Percentiles rank a stretch among this genome's conserved stretches.
phyloP scores from a whole-genome alignment of 1,139 yeast species.

The Saccharomyces hybrid region DNA sequence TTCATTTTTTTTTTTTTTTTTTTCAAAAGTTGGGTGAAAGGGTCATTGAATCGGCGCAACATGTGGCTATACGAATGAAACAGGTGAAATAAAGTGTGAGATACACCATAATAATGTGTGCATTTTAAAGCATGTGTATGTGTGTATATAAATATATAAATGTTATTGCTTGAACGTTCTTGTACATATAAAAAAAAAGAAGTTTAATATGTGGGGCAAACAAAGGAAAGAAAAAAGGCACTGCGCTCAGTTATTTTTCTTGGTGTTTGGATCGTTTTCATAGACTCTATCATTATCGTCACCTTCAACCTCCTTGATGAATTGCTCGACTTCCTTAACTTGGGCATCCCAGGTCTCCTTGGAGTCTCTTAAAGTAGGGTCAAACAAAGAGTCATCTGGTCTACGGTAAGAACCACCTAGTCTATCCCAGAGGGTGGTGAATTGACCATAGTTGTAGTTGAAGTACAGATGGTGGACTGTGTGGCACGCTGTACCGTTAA shows the following conservation, averaged over 20 bases:
- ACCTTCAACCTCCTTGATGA: constrained; percentile 75
- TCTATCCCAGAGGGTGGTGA: constrained; percentile 96
- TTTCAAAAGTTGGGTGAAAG: not conserved
- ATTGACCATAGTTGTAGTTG: constrained; percentile 96
- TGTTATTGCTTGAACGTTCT: not conserved
- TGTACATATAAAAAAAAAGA: not conserved
- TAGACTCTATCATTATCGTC: constrained; percentile 49
- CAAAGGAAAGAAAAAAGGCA: not conserved
- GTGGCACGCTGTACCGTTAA: constrained; percentile 97
- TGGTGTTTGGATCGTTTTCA: constrained; percentile 15
- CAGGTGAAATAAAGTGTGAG: not conserved
- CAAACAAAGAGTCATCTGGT: constrained; percentile 83
- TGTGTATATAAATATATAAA: not conserved
- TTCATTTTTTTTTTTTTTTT: not conserved
- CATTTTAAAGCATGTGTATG: not conserved
- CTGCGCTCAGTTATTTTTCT: constrained; percentile 10
- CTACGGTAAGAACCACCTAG: constrained; percentile 86
- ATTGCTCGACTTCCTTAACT: constrained; percentile 66
- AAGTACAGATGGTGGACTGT: constrained; percentile 93
- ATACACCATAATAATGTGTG: not conserved
- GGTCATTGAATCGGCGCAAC: not conserved
- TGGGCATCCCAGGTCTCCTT: constrained; percentile 66
- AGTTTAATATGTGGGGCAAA: not conserved
- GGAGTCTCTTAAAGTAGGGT: constrained; percentile 50
- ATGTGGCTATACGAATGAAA: not conserved